phyloP scores from a whole-genome alignment of 2,329 filamentous ascomycete species.

The Incumbomyces lentus region DNA sequence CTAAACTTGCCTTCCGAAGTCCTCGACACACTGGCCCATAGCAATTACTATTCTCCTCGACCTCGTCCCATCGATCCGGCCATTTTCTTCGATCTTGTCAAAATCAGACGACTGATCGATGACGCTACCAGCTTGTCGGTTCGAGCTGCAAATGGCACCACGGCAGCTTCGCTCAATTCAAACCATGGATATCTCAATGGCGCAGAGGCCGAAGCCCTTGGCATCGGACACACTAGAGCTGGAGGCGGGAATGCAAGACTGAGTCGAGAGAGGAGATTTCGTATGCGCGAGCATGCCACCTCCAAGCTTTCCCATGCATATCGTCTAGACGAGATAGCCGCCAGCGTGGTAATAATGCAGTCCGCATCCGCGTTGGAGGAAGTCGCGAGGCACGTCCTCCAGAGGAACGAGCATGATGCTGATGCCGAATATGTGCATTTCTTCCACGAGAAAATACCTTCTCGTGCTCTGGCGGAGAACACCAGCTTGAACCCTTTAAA shows the following conservation, averaged over 20 bases:
- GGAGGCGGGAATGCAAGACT: constrained; percentile 51
- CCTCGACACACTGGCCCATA: constrained; percentile 66
- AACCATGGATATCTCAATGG: constrained; percentile 41
- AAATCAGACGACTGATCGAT: constrained; percentile 69
- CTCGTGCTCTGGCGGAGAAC: constrained; percentile 59
- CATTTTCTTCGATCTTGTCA: constrained; percentile 73
- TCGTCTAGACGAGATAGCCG: constrained; percentile 70
- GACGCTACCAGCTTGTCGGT: constrained; percentile 70
- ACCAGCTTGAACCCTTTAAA: constrained; percentile 58
- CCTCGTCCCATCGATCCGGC: constrained; percentile 70
- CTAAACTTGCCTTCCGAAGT: constrained; percentile 68
- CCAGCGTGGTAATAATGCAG: constrained; percentile 76
- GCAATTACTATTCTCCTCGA: constrained; percentile 66
- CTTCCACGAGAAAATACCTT: constrained; percentile 83
- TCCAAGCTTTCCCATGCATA: constrained; percentile 70
- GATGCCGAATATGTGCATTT: constrained; percentile 86
- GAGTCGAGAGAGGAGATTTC: constrained; percentile 64
- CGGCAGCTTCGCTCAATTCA: constrained; percentile 47
- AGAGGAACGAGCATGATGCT: constrained; percentile 54
- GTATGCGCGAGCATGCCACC: constrained; percentile 71
- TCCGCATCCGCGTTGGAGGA: constrained; percentile 66
- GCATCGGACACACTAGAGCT: constrained; percentile 46
- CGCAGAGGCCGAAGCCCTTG: constrained; percentile 42
- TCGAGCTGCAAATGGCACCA: constrained; percentile 63
- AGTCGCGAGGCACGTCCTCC: constrained; percentile 61